phyloP scores from a whole-genome alignment of 176 grass and related monocot species.

The Carex kokanica region DNA sequence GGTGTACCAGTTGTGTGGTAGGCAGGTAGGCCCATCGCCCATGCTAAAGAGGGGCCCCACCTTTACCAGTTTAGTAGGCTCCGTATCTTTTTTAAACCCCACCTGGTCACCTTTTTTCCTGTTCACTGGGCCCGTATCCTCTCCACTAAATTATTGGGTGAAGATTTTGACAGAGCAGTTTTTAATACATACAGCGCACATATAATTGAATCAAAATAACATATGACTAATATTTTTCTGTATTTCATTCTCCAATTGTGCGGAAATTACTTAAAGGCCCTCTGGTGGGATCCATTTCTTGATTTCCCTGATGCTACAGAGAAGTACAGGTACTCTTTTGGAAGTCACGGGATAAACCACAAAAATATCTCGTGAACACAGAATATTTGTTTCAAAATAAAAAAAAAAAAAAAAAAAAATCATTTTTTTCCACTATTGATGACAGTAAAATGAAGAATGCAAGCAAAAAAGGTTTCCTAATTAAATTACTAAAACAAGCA shows the following conservation, averaged over 20 bases:
- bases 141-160: neutral
- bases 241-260: neutral
- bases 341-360: neutral
- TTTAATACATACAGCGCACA: too few relatives aligned
- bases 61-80: neutral
- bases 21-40: neutral
- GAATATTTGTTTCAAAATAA: neutral
- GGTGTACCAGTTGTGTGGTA: neutral
- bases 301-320: too few relatives aligned
- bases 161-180: too few relatives aligned
- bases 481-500: neutral
- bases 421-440: neutral
- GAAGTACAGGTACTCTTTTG: neutral
- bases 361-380: neutral
- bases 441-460: neutral
- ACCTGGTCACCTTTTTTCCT: neutral
- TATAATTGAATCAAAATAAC: too few relatives aligned
- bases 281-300: neutral
- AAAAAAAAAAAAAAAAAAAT: too few relatives aligned
- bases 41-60: neutral
- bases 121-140: neutral
- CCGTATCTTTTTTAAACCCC: neutral
- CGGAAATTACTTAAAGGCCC: neutral
- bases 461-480: neutral
- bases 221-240: neutral